phyloP scores from a whole-genome alignment of 169 alveolate genomes.

The Pseudocohnilembus persalinus region DNA sequence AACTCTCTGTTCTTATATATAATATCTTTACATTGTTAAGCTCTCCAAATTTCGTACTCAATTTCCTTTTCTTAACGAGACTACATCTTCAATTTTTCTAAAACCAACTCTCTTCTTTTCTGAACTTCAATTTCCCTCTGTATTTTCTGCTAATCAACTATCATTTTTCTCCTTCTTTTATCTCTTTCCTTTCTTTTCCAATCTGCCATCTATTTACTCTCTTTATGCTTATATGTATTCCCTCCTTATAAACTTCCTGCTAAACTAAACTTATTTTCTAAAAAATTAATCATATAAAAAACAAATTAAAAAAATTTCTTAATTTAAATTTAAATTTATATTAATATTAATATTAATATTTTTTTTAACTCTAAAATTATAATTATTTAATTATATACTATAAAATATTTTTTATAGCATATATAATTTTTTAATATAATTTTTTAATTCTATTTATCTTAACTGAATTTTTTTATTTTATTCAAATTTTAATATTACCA shows the following conservation, averaged over 20 bases:
- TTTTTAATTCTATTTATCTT: not conserved
- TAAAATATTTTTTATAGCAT: no score
- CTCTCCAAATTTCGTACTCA: constrained; percentile 83
- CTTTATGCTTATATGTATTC: constrained; percentile 42
- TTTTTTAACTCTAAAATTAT: no score
- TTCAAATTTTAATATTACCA: not conserved
- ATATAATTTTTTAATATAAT: no score
- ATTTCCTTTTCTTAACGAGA: constrained; percentile 74
- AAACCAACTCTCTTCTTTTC: constrained; percentile 41
- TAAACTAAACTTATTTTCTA: no score
- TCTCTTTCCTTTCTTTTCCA: constrained; percentile 81
- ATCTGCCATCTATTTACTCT: constrained; percentile 45
- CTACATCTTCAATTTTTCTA: constrained; percentile 50
- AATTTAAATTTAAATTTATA: no score
- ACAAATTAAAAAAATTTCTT: no score
- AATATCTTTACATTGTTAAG: constrained; percentile 81
- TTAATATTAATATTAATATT: no score
- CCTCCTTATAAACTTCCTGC: no score
- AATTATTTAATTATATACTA: no score
- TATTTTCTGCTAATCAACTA: constrained; percentile 61
- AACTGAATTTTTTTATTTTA: not conserved
- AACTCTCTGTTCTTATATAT: constrained; percentile 78
- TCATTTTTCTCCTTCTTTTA: constrained; percentile 73
- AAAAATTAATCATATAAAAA: no score
- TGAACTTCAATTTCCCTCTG: constrained; percentile 47